phyloP scores from a whole-genome alignment of 2,329 filamentous ascomycete species.

The Bipolaris victoriae region DNA sequence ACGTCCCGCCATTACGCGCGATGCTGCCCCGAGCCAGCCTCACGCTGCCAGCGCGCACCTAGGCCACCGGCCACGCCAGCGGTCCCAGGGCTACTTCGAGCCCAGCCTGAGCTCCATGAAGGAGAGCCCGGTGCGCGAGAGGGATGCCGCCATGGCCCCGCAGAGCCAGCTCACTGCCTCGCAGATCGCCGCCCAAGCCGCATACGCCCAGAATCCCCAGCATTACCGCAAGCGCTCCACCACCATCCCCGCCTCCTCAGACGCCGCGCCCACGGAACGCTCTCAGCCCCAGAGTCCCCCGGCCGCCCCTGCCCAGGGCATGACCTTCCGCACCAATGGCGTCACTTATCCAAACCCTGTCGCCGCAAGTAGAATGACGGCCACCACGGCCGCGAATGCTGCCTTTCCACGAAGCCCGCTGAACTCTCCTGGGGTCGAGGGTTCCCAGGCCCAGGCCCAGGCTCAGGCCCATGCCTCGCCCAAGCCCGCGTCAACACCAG shows the following conservation, averaged over 20 bases:
- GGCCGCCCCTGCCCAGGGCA: slow-evolving; percentile 54
- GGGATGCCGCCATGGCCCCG: slow-evolving; percentile 52
- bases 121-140: slow-evolving; percentile 55
- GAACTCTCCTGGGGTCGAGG: slow-evolving; percentile 50
- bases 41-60: slow-evolving; percentile 46
- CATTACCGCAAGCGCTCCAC: slow-evolving; percentile 72
- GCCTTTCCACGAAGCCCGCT: slow-evolving; percentile 71
- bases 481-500: slow-evolving; percentile 33
- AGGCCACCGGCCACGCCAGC: slow-evolving; percentile 68
- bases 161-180: slow-evolving; percentile 63
- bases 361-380: slow-evolving; percentile 66
- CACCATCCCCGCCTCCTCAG: slow-evolving; percentile 67
- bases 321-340: slow-evolving; percentile 51
- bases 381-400: slow-evolving; percentile 73
- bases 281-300: slow-evolving; percentile 61
- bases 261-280: slow-evolving; percentile 28
- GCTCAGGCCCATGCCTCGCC: slow-evolving; percentile 41
- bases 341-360: slow-evolving; percentile 66
- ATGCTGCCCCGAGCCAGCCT: slow-evolving; percentile 39
- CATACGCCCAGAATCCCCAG: slow-evolving; percentile 68
- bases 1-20: slow-evolving; percentile 46
- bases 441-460: slow-evolving; percentile 19
- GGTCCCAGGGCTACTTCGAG: slow-evolving; percentile 78
- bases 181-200: slow-evolving; percentile 80
- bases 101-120: slow-evolving; percentile 69